A percentile compares a stretch with the other conserved stretches of the same genome.
Conservation (phyloP, 805 yeast species). For the Sugiyamaella valdiviana region DNA sequence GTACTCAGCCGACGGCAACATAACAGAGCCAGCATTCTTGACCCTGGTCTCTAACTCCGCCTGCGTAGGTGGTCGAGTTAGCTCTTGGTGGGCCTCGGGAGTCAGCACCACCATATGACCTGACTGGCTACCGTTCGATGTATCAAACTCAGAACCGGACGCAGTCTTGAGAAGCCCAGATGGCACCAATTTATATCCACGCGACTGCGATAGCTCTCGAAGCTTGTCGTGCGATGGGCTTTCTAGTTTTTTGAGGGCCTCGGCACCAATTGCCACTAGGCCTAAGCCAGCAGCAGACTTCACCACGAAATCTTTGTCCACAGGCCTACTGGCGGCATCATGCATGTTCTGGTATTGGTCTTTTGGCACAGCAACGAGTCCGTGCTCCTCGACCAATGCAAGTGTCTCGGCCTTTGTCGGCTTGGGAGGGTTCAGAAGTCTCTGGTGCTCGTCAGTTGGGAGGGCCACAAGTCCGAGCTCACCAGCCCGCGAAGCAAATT, state of each 20-base stretch:
- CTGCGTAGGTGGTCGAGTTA: conserved; percentile 11
- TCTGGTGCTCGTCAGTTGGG: conserved; percentile 16
- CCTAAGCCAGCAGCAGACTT: conserved; percentile 25
- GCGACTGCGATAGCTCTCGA: conserved; percentile 20
- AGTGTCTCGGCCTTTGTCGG: conserved; percentile 9
- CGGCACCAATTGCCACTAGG: conserved; percentile 13
- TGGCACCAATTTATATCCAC: conserved; percentile 1
- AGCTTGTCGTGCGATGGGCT: conserved; percentile 21
- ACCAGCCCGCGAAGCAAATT: conserved; percentile 8
- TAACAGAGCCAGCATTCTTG: conserved; percentile 24
- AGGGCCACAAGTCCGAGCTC: conserved; percentile 26
- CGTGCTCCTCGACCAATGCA: conserved; percentile 17
- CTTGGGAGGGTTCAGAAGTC: conserved; percentile 8
- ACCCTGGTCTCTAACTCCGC: conserved; percentile 20
- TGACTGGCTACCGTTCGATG: not conserved
- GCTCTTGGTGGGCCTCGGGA: conserved; percentile 17
- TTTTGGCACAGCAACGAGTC: conserved; percentile 25
- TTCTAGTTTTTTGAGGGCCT: conserved; percentile 13
- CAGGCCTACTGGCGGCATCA: conserved; percentile 23
- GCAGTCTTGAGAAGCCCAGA: not conserved
- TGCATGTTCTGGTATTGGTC: conserved; percentile 21
- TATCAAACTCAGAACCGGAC: conserved; percentile 1
- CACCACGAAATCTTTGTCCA: conserved; percentile 19
- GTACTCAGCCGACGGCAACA: conserved; percentile 23
- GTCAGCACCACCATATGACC: conserved; percentile 23